Conservation (phyloP, 139 green algal genomes). For the Limnomonas spitsbergensis region DNA sequence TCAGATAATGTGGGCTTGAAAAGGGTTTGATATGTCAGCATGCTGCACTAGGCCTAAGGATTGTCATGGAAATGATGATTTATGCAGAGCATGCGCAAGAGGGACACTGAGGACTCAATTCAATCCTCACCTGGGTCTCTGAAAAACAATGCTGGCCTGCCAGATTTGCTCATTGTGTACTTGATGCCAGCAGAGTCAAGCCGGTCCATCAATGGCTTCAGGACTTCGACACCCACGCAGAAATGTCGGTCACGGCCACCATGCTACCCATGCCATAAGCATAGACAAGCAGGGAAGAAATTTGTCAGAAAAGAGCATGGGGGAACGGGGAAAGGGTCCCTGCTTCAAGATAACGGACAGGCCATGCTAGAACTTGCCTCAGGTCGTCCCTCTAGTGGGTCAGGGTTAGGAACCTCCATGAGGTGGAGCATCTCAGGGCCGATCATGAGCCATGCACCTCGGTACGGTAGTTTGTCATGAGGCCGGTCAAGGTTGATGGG, state of each 20-base stretch:
- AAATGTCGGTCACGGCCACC: constrained; percentile 84
- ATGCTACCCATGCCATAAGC: constrained; percentile 53
- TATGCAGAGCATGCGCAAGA: no score
- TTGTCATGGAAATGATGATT: no score
- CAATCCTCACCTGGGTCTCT: constrained; percentile 62
- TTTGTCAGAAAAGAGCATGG: no score
- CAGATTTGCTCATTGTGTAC: constrained; percentile 77
- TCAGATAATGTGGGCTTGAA: no score
- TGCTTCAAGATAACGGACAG: no score
- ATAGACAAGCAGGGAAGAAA: no score
- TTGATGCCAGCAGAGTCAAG: constrained; percentile 59
- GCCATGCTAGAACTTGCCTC: no score
- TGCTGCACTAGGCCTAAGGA: no score
- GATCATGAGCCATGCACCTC: constrained; percentile 81
- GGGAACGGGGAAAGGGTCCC: no score
- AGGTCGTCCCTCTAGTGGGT: constrained; percentile 57
- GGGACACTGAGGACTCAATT: no score
- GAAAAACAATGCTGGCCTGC: constrained; percentile 85
- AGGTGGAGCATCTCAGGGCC: constrained; percentile 85
- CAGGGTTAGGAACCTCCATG: constrained; percentile 91
- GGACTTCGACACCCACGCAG: constrained; percentile 68
- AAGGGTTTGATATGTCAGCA: no score
- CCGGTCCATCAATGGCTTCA: constrained; percentile 58
- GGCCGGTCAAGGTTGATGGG: constrained; percentile 78
- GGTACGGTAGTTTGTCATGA: constrained; percentile 83